Evolutionary conservation across 306 rosid genomes (phyloP).

Genomic region (Lupinus albus): DNA sequence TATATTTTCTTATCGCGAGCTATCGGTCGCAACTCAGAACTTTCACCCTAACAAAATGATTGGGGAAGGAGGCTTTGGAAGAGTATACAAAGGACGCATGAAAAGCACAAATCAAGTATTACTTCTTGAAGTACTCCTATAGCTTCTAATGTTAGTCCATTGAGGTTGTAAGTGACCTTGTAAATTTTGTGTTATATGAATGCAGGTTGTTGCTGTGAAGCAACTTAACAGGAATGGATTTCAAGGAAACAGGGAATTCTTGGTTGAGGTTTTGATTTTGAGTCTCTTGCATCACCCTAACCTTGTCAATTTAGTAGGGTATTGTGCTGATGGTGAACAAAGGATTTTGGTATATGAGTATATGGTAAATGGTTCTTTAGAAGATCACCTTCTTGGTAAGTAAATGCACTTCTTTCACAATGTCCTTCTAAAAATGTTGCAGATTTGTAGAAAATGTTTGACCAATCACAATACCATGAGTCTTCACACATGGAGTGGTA

Average conservation of each 20-base stretch:
- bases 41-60: constrained; percentile 61
- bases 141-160: constrained; percentile 3
- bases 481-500: not conserved
- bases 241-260: constrained; percentile 91
- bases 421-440: not conserved
- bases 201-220: constrained; percentile 86
- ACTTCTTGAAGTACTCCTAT: not conserved
- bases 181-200: constrained; percentile 35
- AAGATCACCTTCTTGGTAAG: constrained; percentile 93
- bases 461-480: too few species aligned
- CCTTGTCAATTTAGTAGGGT: constrained; percentile 87
- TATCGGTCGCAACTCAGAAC: constrained; percentile 71
- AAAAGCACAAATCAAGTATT: constrained; percentile 60
- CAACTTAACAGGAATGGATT: constrained; percentile 89
- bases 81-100: constrained; percentile 75
- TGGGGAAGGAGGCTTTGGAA: constrained; percentile 98
- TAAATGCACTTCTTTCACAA: constrained; percentile 27
- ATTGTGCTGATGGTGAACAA: constrained; percentile 82
- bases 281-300: constrained; percentile 80
- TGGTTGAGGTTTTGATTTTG: constrained; percentile 90
- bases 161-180: not conserved
- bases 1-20: constrained; percentile 59
- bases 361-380: constrained; percentile 85
- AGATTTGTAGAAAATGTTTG: too few species aligned
- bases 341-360: constrained; percentile 84